Base-by-base conservation (phyloP, 2,329 filamentous ascomycete species). In the Fusarium albosuccineum region DNA sequence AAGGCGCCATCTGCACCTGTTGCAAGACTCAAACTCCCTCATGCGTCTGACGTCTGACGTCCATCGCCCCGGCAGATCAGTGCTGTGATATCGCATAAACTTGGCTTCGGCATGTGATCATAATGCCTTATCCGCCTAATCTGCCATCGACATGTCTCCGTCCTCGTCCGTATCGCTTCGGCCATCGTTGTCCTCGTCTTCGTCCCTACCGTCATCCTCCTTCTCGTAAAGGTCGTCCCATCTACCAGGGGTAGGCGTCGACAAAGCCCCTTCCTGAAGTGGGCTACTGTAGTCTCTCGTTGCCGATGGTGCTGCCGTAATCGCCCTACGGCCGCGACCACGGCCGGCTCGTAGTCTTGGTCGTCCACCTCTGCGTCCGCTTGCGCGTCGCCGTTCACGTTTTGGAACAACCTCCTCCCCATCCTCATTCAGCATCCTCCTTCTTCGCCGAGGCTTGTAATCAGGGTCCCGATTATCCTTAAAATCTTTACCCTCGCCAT, bases 401-500 rank as follows among this genome's bases (percentile, higher is more conserved):
- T 66, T 69, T n/a, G 65, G 67, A 22, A 69, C 57, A 14, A 73
- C 64, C 48, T 73, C 67, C 48, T 71, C 68, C 3, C 67, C 74
- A 22, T 77, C 71, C 27, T 71, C 71, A 29, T 73, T 69, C 27
- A 74, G 53, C 17, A 75, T 42, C 39, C 72, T 71, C 56, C 58
- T 74, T 61, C 67, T 73, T 52, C 68, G 68, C 8, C 78, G 73
- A 30, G 76, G 77, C 60, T 76, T 79, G 52, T 78, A 81, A 50
- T 81, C 79, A 9, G 81, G 78, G 34, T 80, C 79, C 46, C 77
- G 71, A 48, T 78, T 79, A 63, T 84, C 82, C 41, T 81, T 74
- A 66, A 80, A 80, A 44, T 78, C 70, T 50, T 81, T 79, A 30
- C 79, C 81, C 27, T 76, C 73, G 33, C 81, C 81, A 39, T 83